Conservation (phyloP, 495 filamentous ascomycete species). For the Aspergillus baeticus region DNA sequence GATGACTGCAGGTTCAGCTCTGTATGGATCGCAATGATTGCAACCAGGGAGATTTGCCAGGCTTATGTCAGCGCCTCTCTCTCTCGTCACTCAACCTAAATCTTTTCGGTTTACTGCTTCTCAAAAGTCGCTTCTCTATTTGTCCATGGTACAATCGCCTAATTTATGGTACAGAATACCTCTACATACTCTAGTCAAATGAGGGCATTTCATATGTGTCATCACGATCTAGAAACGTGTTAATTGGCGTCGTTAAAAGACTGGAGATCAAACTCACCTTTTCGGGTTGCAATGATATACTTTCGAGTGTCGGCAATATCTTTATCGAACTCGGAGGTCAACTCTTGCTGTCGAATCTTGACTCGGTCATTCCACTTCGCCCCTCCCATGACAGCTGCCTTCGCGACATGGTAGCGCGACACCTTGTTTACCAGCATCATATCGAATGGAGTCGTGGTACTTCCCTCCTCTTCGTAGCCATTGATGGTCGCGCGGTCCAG, state of each 20-base stretch:
- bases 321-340: constrained; percentile 47
- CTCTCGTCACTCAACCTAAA: background rate
- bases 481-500: constrained; percentile 54
- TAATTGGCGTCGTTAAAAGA: background rate
- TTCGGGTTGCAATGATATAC: constrained; percentile 55
- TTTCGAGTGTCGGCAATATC: constrained; percentile 50
- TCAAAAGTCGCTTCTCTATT: no score
- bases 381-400: constrained; percentile 53
- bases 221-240: constrained; percentile 47
- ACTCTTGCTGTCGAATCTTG: constrained; percentile 41
- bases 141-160: no score
- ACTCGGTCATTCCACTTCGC: constrained; percentile 52
- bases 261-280: constrained; percentile 33
- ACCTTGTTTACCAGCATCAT: constrained; percentile 71
- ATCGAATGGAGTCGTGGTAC: constrained; percentile 71
- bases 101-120: background rate
- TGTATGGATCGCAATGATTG: background rate
- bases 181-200: constrained; percentile 12
- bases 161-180: no score
- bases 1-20: background rate
- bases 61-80: background rate
- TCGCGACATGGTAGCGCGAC: constrained; percentile 61
- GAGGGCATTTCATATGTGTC: constrained; percentile 53
- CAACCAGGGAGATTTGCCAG: background rate
- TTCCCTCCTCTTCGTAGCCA: constrained; percentile 71